Conservation (phyloP, 2,329 filamentous ascomycete genomes). For the Alternaria arborescens region DNA sequence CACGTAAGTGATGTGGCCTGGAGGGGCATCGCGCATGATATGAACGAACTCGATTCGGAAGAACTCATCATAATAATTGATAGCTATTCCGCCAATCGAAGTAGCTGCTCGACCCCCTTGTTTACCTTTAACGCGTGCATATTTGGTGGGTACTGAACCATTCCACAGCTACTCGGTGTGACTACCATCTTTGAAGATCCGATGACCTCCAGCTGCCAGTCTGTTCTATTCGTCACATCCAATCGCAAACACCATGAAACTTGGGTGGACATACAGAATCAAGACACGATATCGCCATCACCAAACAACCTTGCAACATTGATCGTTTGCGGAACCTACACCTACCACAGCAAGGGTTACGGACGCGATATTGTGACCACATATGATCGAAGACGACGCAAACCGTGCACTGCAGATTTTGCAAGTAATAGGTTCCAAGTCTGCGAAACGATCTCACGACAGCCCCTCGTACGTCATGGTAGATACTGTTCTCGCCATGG, state of each 20-base stretch:
- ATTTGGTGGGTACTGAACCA: not conserved
- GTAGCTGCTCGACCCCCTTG: not conserved
- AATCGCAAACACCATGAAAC: not conserved
- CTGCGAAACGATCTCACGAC: not conserved
- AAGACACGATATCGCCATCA: not conserved
- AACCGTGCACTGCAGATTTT: not conserved
- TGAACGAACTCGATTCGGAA: not conserved
- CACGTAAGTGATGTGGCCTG: not conserved
- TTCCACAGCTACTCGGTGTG: too few species aligned
- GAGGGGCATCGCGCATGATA: not conserved
- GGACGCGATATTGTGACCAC: not conserved
- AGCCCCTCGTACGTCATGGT: not conserved
- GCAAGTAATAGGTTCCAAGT: not conserved
- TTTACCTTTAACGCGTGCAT: not conserved
- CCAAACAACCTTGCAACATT: not conserved
- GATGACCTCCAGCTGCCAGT: too few species aligned
- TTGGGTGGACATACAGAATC: not conserved
- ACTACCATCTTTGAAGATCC: too few species aligned
- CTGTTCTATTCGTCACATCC: too few species aligned
- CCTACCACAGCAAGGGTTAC: not conserved
- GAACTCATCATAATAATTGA: not conserved
- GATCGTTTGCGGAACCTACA: not conserved
- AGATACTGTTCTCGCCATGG: not conserved
- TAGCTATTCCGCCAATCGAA: not conserved
- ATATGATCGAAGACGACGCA: not conserved